A percentile compares a stretch with the other conserved stretches of the same genome.
Evolutionary conservation across 2,329 filamentous ascomycete species (phyloP).

Genomic region (Clathrospora elynae): DNA sequence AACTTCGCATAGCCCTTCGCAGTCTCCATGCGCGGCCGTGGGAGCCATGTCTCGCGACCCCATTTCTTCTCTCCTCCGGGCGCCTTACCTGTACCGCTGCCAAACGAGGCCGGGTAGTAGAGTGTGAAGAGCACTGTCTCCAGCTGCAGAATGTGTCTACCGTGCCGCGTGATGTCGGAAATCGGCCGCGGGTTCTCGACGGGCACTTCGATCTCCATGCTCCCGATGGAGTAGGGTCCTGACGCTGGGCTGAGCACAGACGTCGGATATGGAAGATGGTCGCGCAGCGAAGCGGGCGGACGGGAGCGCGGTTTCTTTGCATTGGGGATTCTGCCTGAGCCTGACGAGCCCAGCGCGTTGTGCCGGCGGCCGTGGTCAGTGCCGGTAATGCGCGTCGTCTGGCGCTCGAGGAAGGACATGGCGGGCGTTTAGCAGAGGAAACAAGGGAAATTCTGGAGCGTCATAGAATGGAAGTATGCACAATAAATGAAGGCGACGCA

Average conservation of each 20-base stretch:
- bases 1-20: constrained; percentile 68
- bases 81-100: constrained; percentile 45
- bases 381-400: constrained; percentile 38
- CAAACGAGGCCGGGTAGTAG: constrained; percentile 66
- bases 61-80: constrained; percentile 52
- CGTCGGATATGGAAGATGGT: constrained; percentile 53
- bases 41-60: constrained; percentile 66
- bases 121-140: constrained; percentile 67
- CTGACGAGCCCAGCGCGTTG: constrained; percentile 20
- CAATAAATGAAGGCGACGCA: not conserved
- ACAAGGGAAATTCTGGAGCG: constrained; percentile 1
- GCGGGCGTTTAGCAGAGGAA: constrained; percentile 1
- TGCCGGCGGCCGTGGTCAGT: constrained; percentile 24
- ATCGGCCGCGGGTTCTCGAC: constrained; percentile 55
- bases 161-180: constrained; percentile 57
- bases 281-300: constrained; percentile 54
- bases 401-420: constrained; percentile 37
- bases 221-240: constrained; percentile 56
- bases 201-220: constrained; percentile 62
- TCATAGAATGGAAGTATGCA: constrained; percentile 6
- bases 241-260: constrained; percentile 57
- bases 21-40: constrained; percentile 60
- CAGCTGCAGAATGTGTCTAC: constrained; percentile 56
- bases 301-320: constrained; percentile 56
- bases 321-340: constrained; percentile 46